These are phyloP conservation scores for Metarhizium brunneum DNA, from an alignment of 2,329 filamentous ascomycete species.

Conservation along the genomic window DNA sequence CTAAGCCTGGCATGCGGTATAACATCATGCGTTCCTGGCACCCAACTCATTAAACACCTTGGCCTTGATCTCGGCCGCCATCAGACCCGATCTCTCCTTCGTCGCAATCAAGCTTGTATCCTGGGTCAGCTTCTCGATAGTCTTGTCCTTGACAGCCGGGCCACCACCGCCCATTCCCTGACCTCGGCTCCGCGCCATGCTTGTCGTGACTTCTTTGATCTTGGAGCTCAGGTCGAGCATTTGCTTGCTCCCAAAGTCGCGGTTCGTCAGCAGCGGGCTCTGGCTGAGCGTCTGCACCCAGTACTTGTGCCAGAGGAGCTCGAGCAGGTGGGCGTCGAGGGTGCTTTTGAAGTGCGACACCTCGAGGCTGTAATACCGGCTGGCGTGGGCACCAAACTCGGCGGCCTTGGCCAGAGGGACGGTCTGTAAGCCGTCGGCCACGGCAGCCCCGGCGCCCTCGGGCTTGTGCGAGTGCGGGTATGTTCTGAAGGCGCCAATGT, in stretches of 20 bases:
- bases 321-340: constrained; percentile 77
- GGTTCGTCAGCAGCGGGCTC: constrained; percentile 81
- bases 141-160: constrained; percentile 25
- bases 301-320: constrained; percentile 96
- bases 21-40: constrained; percentile 3
- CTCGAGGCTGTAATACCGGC: constrained; percentile 82
- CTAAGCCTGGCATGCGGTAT: too few species aligned
- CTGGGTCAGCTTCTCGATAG: constrained; percentile 49
- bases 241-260: constrained; percentile 87
- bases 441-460: constrained; percentile 8
- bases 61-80: constrained; percentile 54
- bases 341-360: constrained; percentile 93
- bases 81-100: constrained; percentile 53
- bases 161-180: constrained; percentile 13
- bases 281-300: constrained; percentile 95
- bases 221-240: constrained; percentile 82
- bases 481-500: constrained; percentile 94
- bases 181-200: constrained; percentile 17
- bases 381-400: constrained; percentile 89
- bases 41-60: constrained; percentile 45
- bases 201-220: constrained; percentile 53
- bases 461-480: constrained; percentile 68
- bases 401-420: constrained; percentile 91
- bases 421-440: constrained; percentile 54
- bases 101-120: constrained; percentile 53